Conservation (phyloP, 805 yeast genomes). For the Priceomyces fermenticarens region DNA sequence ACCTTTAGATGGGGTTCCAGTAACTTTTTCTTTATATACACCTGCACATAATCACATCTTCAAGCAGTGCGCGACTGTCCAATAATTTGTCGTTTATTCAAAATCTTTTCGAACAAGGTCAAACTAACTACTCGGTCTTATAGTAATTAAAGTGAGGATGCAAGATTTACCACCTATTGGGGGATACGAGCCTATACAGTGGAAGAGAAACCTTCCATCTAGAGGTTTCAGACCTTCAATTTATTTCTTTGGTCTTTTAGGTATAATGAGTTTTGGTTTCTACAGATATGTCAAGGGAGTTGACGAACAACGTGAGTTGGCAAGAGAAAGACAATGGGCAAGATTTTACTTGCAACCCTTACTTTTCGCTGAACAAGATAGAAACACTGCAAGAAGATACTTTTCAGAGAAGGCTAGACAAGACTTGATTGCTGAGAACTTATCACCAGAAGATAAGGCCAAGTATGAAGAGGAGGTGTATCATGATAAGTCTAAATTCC, state of each 20-base stretch:
- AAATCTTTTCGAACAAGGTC: slow-evolving; percentile 5
- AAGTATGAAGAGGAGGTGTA: slow-evolving; percentile 43
- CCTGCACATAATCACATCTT: background rate
- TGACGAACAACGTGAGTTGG: slow-evolving; percentile 70
- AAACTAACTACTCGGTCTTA: background rate
- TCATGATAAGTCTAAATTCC: slow-evolving; percentile 41
- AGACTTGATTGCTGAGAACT: slow-evolving; percentile 44
- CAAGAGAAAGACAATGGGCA: slow-evolving; percentile 76
- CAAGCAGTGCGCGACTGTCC: slow-evolving; percentile 1
- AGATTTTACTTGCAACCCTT: slow-evolving; percentile 70
- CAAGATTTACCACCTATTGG: slow-evolving; percentile 88
- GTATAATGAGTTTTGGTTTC: slow-evolving; percentile 69
- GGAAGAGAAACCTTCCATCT: slow-evolving; percentile 84
- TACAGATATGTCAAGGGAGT: slow-evolving; percentile 63
- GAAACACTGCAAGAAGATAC: slow-evolving; percentile 71
- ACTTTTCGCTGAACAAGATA: slow-evolving; percentile 77
- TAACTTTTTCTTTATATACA: background rate
- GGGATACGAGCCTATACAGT: slow-evolving; percentile 83
- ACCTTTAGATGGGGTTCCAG: background rate
- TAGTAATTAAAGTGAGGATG: slow-evolving; percentile 17
- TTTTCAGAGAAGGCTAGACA: slow-evolving; percentile 66
- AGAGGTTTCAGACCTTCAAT: slow-evolving; percentile 80
- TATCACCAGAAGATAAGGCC: slow-evolving; percentile 36
- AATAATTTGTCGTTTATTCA: slow-evolving; percentile 8
- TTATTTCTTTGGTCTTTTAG: slow-evolving; percentile 63